Conservation (phyloP, 2,329 filamentous ascomycete species). For the Emmonsia crescens region DNA sequence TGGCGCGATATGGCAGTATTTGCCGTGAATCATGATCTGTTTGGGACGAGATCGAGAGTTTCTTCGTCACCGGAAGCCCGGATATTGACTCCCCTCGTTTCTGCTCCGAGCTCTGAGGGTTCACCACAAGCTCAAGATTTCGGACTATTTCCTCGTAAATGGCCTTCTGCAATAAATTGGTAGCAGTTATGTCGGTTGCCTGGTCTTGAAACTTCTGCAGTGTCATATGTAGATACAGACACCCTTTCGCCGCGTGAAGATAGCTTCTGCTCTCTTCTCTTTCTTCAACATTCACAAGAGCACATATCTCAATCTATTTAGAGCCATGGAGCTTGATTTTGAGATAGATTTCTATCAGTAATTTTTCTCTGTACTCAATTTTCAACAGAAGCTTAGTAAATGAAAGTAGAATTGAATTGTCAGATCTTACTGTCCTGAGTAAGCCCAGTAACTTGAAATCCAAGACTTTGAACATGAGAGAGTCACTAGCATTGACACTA, state of each 20-base stretch:
- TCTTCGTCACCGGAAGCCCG: neutral
- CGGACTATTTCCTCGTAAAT: neutral
- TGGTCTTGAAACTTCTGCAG: neutral
- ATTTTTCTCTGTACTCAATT: neutral
- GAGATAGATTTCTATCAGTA: neutral
- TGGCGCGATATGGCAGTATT: neutral
- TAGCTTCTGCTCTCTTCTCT: neutral
- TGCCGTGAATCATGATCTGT: neutral
- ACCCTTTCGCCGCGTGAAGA: neutral
- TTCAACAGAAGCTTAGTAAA: neutral
- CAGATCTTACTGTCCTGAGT: neutral
- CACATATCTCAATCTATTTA: neutral
- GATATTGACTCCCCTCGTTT: neutral
- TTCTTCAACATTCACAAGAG: neutral
- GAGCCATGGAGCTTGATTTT: neutral
- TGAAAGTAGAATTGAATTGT: neutral
- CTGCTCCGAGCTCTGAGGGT: neutral
- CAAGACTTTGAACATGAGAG: neutral
- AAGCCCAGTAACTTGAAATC: neutral
- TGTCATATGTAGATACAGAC: neutral
- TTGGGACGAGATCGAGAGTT: neutral
- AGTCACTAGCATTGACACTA: neutral
- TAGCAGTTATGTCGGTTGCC: neutral
- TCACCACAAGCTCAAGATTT: neutral
- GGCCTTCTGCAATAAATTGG: neutral